Evolutionary conservation across 805 yeast genomes (phyloP), one percentile per base, ranked within the genome.

Genomic region (Saccharomycopsis sp.): DNA sequence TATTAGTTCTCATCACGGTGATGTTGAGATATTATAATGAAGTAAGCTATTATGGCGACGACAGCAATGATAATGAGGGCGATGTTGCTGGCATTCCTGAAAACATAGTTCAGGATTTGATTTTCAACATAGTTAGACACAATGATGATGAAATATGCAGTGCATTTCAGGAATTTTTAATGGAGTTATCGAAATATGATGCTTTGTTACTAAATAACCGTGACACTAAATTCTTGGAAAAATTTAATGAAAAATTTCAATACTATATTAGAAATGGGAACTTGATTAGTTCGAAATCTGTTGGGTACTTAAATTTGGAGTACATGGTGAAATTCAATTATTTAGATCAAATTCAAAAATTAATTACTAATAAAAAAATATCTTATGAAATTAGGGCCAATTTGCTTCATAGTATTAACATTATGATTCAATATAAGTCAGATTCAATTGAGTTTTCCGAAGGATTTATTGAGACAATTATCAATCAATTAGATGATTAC

Each of bases 401-500:
- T 24, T 45, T 29, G 41, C 14, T 45, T 3, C 21, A 6, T 24
- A 37, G 29, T 34, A 31, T 44, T 11, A 36, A 14, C 29, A n/a
- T 22, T n/a, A 36, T 36, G n/a, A 47, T 28, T 40, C 66, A 24
- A 13, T 4, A 22, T 14, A n/a, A 6, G 17, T 9, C 13, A 11
- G 36, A 4, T 3, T 23, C n/a, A 14, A 14, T 13, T 19, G 21
- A 28, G 3, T 23, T 29, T 17, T n/a, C n/a, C 19, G 36, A 19
- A 21, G n/a, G 24, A 29, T 49, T 22, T 29, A 50, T 39, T 13
- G 40, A 2, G 14, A 32, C 44, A 2, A 37, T 70, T 3, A 35
- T 71, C 1, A 52, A 50, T 1, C 72, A 75, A 27, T 60, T 90
- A 11, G 80, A 81, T 50, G 96, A 89, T 54, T 87, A 88, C 58